Conservation (phyloP, 31 red algal genomes). For the Asparagopsis taxiformis region DNA sequence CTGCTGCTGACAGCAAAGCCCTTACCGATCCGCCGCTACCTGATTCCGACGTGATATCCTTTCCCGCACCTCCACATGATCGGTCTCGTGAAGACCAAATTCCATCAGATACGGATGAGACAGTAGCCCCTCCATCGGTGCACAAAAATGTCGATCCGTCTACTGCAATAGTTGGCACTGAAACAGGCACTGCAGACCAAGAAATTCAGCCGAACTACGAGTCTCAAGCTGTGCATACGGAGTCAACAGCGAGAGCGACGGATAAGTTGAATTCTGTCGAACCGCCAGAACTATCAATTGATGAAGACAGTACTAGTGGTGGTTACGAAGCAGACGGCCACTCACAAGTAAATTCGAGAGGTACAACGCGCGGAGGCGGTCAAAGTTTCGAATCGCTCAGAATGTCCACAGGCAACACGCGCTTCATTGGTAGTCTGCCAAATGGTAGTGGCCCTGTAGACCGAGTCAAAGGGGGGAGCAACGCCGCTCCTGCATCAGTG, state of each 20-base stretch:
- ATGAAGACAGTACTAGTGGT: slow-evolving; percentile 1
- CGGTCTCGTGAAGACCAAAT: too few relatives aligned
- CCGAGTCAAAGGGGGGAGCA: neutral
- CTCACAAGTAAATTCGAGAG: slow-evolving; percentile 1
- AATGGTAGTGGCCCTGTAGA: neutral
- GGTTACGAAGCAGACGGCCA: slow-evolving; percentile 3
- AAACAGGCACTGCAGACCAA: too few relatives aligned
- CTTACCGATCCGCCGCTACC: too few relatives aligned
- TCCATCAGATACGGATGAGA: neutral
- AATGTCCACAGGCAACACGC: neutral
- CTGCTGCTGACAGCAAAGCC: too few relatives aligned
- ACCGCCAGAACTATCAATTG: neutral
- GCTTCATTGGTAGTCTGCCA: neutral
- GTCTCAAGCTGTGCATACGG: neutral
- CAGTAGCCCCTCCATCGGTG: neutral
- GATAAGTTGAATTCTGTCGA: neutral
- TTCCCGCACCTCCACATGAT: too few relatives aligned
- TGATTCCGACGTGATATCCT: too few relatives aligned
- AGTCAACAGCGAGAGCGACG: neutral
- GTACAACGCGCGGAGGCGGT: neutral
- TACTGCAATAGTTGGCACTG: too few relatives aligned
- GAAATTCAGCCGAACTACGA: neutral
- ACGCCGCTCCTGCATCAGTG: neutral
- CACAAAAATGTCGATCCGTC: too few relatives aligned
- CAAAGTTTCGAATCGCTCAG: neutral